These are phyloP conservation scores for Diaporthe caulivora DNA, from an alignment of 2,329 filamentous ascomycete species.

Conservation along the genomic window DNA sequence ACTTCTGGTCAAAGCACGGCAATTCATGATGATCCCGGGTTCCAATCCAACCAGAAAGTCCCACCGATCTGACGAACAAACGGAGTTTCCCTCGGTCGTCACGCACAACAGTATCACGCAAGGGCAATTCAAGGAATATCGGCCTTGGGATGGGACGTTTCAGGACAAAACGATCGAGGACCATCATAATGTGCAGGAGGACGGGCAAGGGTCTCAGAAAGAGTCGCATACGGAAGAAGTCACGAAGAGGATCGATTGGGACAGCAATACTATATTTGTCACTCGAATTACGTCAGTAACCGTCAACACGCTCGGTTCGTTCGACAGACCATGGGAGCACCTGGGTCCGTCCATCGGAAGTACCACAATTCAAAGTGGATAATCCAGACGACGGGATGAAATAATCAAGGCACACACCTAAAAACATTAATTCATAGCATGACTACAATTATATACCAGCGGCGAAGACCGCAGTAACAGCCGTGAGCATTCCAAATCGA, in stretches of 20 bases:
- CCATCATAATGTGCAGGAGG: neutral
- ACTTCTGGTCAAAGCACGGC: neutral
- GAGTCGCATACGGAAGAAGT: neutral
- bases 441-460: neutral
- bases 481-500: neutral
- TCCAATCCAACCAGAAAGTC: neutral
- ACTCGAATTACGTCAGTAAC: slow-evolving; percentile 11
- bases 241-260: neutral
- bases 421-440: neutral
- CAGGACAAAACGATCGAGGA: neutral
- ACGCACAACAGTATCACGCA: neutral
- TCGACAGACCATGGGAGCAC: slow-evolving; percentile 15
- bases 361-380: neutral
- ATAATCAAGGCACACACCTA: neutral
- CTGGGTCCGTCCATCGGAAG: slow-evolving; percentile 7
- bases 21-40: neutral
- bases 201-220: neutral
- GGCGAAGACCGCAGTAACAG: neutral
- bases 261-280: neutral
- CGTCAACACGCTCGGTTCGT: slow-evolving; percentile 7
- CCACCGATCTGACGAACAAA: neutral
- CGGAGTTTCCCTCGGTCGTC: neutral
- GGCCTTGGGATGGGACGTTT: neutral
- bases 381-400: neutral
- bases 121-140: neutral